These are phyloP conservation scores for Alternaria panax DNA, from an alignment of 2,329 filamentous ascomycete species.

Conservation along the genomic window DNA sequence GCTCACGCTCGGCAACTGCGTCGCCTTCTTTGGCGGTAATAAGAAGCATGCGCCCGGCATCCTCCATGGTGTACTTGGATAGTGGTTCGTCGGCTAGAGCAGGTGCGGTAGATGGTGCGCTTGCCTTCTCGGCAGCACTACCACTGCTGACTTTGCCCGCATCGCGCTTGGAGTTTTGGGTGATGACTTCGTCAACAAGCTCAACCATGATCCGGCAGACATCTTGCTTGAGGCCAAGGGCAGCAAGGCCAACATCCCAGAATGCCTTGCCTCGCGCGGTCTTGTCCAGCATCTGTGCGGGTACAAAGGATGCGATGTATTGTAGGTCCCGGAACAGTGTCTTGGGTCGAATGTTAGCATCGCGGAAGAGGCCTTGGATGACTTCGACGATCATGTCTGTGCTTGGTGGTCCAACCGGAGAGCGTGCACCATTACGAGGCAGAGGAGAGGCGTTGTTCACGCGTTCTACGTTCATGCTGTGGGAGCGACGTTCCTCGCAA, in stretches of 20 bases:
- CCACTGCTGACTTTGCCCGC: slow-evolving; percentile 41
- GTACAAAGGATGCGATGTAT: slow-evolving; percentile 67
- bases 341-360: slow-evolving; percentile 54
- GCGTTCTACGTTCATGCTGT: slow-evolving; percentile 56
- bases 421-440: slow-evolving; percentile 45
- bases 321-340: slow-evolving; percentile 60
- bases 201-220: slow-evolving; percentile 85
- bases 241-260: slow-evolving; percentile 87
- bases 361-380: slow-evolving; percentile 54
- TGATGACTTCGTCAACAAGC: slow-evolving; percentile 73
- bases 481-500: slow-evolving; percentile 71
- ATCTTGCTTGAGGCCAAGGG: slow-evolving; percentile 86
- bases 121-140: slow-evolving; percentile 25
- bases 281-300: slow-evolving; percentile 64
- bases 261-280: slow-evolving; percentile 77
- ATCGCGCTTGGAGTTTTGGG: slow-evolving; percentile 70
- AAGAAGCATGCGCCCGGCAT: slow-evolving; percentile 88
- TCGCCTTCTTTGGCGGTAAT: slow-evolving; percentile 94
- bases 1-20: slow-evolving; percentile 86
- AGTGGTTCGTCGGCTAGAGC: slow-evolving; percentile 48
- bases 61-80: slow-evolving; percentile 73
- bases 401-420: slow-evolving; percentile 49
- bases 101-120: slow-evolving; percentile 13
- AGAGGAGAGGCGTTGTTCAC: slow-evolving; percentile 49
- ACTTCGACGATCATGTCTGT: slow-evolving; percentile 55